A percentile compares a stretch with the other conserved stretches of the same genome.
Conservation (phyloP, 768 basidiomycete species). For the Hericium erinaceus region DNA sequence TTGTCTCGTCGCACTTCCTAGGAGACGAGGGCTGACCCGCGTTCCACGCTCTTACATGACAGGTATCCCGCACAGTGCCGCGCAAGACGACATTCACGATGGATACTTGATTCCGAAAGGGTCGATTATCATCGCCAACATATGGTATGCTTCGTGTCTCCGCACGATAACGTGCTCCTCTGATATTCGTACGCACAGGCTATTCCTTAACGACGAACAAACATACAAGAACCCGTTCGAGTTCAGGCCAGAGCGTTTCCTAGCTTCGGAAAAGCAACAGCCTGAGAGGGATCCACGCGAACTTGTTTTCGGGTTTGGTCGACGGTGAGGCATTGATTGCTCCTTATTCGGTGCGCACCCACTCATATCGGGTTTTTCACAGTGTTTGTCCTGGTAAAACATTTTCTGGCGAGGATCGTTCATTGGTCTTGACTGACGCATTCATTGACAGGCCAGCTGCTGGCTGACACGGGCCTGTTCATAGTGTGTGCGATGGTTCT, state of each 20-base stretch:
- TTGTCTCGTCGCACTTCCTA: background rate
- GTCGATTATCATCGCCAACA: slow-evolving; percentile 26
- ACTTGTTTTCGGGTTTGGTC: slow-evolving; percentile 19
- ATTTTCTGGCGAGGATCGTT: too few relatives aligned
- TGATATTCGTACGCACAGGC: slow-evolving; percentile 14
- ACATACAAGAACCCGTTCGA: slow-evolving; percentile 18
- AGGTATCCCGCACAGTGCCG: slow-evolving; percentile 27
- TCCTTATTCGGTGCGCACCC: background rate
- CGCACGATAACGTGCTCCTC: too few relatives aligned
- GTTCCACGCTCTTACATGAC: background rate
- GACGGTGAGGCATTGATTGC: slow-evolving; percentile 10
- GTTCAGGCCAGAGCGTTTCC: slow-evolving; percentile 23
- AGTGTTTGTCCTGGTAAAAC: background rate
- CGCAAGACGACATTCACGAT: slow-evolving; percentile 28
- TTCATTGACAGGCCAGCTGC: too few relatives aligned
- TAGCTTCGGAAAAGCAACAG: slow-evolving; percentile 9
- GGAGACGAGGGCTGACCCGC: background rate
- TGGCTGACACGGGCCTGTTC: too few relatives aligned
- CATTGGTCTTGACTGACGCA: background rate
- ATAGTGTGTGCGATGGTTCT: too few relatives aligned
- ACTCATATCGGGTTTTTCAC: background rate
- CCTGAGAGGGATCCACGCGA: slow-evolving; percentile 15
- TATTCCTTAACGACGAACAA: slow-evolving; percentile 20
- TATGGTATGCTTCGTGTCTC: slow-evolving; percentile 18
- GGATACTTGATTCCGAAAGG: slow-evolving; percentile 30